phyloP scores from a whole-genome alignment of 2,329 filamentous ascomycete species.

The Fusarium coffeatum region DNA sequence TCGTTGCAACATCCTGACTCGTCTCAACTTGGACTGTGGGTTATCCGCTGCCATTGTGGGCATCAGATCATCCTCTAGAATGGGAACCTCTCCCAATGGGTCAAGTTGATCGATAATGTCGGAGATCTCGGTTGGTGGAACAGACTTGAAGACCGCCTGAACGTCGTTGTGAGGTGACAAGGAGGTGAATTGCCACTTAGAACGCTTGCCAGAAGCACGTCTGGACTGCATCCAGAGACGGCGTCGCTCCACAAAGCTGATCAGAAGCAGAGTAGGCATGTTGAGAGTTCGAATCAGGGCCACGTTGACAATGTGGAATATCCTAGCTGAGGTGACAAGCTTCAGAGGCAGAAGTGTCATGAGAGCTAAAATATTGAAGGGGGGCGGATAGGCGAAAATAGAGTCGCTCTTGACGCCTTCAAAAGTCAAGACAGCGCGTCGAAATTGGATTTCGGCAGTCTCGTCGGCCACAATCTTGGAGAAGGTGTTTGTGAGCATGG shows the following conservation, averaged over 20 bases:
- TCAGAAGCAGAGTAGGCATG: slow-evolving; percentile 69
- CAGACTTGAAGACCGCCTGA: slow-evolving; percentile 68
- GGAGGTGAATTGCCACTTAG: slow-evolving; percentile 59
- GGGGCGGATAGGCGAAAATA: slow-evolving; percentile 75
- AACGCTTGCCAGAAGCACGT: slow-evolving; percentile 40
- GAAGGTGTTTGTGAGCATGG: slow-evolving; percentile 79
- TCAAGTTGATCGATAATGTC: slow-evolving; percentile 52
- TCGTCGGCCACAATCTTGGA: slow-evolving; percentile 76
- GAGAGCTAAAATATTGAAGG: slow-evolving; percentile 76
- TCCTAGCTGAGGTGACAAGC: slow-evolving; percentile 68
- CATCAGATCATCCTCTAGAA: slow-evolving; percentile 50
- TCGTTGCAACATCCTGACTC: slow-evolving; percentile 40
- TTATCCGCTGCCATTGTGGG: slow-evolving; percentile 46
- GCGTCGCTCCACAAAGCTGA: slow-evolving; percentile 70
- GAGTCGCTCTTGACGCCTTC: slow-evolving; percentile 80
- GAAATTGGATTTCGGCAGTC: slow-evolving; percentile 77
- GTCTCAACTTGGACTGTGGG: slow-evolving; percentile 36
- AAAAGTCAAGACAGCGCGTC: slow-evolving; percentile 76
- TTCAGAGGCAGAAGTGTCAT: slow-evolving; percentile 73
- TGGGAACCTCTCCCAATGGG: slow-evolving; percentile 50
- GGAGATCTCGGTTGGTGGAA: slow-evolving; percentile 61
- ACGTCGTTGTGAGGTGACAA: slow-evolving; percentile 69
- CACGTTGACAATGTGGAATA: slow-evolving; percentile 80
- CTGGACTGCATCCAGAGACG: slow-evolving; percentile 54
- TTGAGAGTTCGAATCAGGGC: slow-evolving; percentile 72